Base-by-base conservation (phyloP, 2,329 filamentous ascomycete genomes). In the Beauveria australis region DNA sequence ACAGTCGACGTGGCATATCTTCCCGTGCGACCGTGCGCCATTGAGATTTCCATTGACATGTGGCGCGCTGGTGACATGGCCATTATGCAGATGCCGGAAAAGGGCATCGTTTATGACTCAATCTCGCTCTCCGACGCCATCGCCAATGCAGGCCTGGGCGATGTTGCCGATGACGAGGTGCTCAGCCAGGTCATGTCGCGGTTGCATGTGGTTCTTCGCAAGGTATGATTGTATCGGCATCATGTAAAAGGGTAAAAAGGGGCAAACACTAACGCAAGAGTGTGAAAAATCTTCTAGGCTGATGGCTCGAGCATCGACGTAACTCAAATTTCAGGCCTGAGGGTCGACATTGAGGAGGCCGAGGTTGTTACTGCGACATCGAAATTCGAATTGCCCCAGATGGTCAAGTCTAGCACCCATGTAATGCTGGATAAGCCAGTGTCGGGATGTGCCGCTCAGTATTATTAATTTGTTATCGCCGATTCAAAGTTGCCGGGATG, bases 31-130 rank as follows among this genome's bases (percentile, higher is more conserved):
- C 57, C 57, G 1, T 59, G 57, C 28, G 12, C 16, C 6, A 47
- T 59, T 26, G 57, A 59, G n/a, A 40, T 59, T 14, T 53, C 40
- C 10, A 19, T 59, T 10, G 57, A 18, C 28, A 47, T 47, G 19
- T 40, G 40, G 48, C 48, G 48, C 49, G 57, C 41, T 19, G 57
- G 57, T 1, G 28, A 40, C 40, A 59, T 53, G 49, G 48, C 49
- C 24, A 47, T 59, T 8, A 59, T 59, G 57, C 24, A 53, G 19
- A 53, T 53, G 57, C 57, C 57, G 1, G 57, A 53, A 24, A 37
- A 37, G 47, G 57, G 57, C 49, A 18, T 44, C 19, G 9, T 59
- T 2, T 43, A 59, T 7, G 49, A 53, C 24, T 59, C 57, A 1
- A 40, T 59, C n/a, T 53, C 57, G 12, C 26, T 59, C n/a, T 16